These are phyloP conservation scores for Geosmithia flava DNA, from an alignment of 2,329 filamentous ascomycete genomes.

Conservation along the genomic window DNA sequence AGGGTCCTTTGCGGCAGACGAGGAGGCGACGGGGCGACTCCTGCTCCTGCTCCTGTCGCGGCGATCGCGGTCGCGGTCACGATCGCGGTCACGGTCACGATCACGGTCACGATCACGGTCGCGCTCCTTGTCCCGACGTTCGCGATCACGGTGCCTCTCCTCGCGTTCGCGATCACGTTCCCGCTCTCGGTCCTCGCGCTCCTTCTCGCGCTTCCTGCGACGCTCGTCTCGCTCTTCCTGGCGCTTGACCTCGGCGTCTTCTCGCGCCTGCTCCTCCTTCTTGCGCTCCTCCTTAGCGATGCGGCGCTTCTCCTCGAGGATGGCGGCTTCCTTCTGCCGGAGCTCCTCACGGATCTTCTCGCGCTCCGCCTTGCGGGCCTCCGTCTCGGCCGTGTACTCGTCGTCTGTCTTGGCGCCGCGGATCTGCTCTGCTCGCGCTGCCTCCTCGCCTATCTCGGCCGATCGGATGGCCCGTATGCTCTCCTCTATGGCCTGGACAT, in stretches of 20 bases:
- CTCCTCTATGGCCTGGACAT: slow-evolving; percentile 53
- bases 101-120: slow-evolving; percentile 18
- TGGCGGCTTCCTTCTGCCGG: slow-evolving; percentile 43
- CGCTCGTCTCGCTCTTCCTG: slow-evolving; percentile 38
- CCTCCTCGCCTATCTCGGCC: slow-evolving; percentile 57
- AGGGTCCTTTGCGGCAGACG: slow-evolving; percentile 11
- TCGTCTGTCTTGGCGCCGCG: slow-evolving; percentile 62
- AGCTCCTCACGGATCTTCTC: slow-evolving; percentile 49
- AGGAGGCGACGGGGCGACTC: background rate
- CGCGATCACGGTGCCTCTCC: slow-evolving; percentile 24
- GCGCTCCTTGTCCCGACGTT: slow-evolving; percentile 22
- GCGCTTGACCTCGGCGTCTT: slow-evolving; percentile 35
- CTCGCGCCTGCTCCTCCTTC: slow-evolving; percentile 32
- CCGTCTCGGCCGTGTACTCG: slow-evolving; percentile 58
- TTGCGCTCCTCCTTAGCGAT: slow-evolving; percentile 45
- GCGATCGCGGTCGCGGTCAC: slow-evolving; percentile 16
- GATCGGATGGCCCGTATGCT: slow-evolving; percentile 57
- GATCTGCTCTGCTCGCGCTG: slow-evolving; percentile 49
- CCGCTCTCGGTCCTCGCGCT: slow-evolving; percentile 41
- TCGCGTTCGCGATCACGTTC: slow-evolving; percentile 26
- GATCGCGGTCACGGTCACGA: slow-evolving; percentile 24
- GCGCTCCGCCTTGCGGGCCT: slow-evolving; percentile 45
- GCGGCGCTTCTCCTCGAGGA: slow-evolving; percentile 48
- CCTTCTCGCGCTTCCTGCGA: slow-evolving; percentile 36
- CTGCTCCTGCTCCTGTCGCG: slow-evolving; percentile 9